Conservation (phyloP, 1,139 yeast species). For the Hemisphaericaspora xylofermentans region DNA sequence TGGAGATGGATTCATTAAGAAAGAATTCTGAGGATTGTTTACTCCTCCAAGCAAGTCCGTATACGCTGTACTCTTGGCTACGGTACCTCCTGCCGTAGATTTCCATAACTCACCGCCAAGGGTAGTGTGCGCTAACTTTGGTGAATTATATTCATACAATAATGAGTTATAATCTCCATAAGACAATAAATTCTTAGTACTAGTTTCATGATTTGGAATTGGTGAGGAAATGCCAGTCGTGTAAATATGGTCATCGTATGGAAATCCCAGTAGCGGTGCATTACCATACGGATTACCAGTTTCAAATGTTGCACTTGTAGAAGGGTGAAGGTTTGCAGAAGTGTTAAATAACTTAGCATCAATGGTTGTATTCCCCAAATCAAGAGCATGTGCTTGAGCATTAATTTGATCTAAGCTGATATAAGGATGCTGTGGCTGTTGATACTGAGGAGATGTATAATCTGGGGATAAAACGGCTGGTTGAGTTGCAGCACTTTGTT, state of each 20-base stretch:
- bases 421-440: constrained; percentile 13
- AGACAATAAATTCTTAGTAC: constrained; percentile 8
- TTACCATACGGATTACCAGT: constrained; percentile 1
- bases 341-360: constrained; percentile 3
- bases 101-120: constrained; percentile 15
- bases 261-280: constrained; percentile 17
- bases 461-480: constrained; percentile 1
- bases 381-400: constrained; percentile 10
- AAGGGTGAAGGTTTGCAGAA: not conserved
- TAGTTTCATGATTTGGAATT: constrained; percentile 5
- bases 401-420: constrained; percentile 16
- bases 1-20: constrained; percentile 14
- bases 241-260: constrained; percentile 24
- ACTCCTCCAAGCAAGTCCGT: not conserved
- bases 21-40: constrained; percentile 6
- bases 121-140: constrained; percentile 15
- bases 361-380: constrained; percentile 3
- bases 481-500: constrained; percentile 1
- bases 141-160: constrained; percentile 18
- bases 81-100: not conserved
- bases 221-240: constrained; percentile 14
- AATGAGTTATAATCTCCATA: constrained; percentile 14
- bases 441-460: constrained; percentile 3
- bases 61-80: not conserved
- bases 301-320: not conserved